A percentile compares a stretch with the other conserved stretches of the same genome.
These are phyloP conservation scores for Mortierella alpina DNA, from an alignment of 192 early-diverging fungal genomes.

Conservation along the genomic window DNA sequence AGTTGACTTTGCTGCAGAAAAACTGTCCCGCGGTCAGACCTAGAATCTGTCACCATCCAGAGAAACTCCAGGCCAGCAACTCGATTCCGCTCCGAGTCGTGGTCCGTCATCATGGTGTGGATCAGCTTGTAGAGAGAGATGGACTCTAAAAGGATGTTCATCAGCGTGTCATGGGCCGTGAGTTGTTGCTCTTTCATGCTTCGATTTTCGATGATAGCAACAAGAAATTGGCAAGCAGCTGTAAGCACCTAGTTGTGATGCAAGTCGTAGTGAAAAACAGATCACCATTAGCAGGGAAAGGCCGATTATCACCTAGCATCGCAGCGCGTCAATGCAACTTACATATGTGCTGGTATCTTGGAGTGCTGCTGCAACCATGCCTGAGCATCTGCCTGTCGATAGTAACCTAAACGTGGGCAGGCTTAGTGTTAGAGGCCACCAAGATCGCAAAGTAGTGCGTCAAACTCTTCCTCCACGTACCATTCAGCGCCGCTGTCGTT, in stretches of 20 bases:
- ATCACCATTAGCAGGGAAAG: background rate
- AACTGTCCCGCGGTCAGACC: conserved; percentile 30
- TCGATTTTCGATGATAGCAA: conserved; percentile 54
- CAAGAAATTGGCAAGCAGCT: conserved; percentile 57
- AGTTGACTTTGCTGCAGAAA: conserved; percentile 55
- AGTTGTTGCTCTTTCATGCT: conserved; percentile 14
- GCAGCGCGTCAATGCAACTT: conserved; percentile 1
- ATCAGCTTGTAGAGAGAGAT: conserved; percentile 54
- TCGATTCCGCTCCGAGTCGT: conserved; percentile 36
- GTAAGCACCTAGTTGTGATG: conserved; percentile 41
- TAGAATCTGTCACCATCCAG: conserved; percentile 54
- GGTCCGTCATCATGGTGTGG: conserved; percentile 40
- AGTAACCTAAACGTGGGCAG: conserved; percentile 43
- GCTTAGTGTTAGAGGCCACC: background rate
- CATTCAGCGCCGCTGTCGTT: conserved; percentile 55
- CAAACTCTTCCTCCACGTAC: conserved; percentile 20
- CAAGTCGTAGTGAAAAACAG: background rate
- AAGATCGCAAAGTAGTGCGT: background rate
- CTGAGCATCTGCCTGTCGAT: conserved; percentile 33
- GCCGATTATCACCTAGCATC: background rate
- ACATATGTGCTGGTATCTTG: conserved; percentile 61
- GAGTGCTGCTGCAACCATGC: conserved; percentile 49
- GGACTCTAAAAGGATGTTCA: conserved; percentile 45
- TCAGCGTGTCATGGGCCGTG: conserved; percentile 29
- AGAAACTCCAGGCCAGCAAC: conserved; percentile 60